A percentile compares a stretch with the other conserved stretches of the same genome.
These are phyloP conservation scores for Aspergillus pseudonomiae DNA, from an alignment of 2,329 filamentous ascomycete species.

Conservation along the genomic window DNA sequence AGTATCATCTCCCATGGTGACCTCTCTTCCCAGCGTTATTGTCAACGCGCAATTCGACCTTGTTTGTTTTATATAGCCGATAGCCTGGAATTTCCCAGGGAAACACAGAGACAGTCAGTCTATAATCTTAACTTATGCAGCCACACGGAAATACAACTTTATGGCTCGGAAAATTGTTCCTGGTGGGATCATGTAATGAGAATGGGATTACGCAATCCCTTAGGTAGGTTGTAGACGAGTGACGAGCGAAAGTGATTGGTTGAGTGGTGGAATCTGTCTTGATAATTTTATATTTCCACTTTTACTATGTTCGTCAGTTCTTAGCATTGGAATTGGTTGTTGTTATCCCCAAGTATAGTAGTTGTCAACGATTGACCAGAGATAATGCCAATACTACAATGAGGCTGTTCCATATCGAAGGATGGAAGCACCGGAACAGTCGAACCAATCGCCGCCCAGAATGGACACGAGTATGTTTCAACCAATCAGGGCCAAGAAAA, in stretches of 20 bases:
- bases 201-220: not conserved
- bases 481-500: conserved; percentile 32
- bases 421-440: not conserved
- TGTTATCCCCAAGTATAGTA: not conserved
- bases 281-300: not conserved
- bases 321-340: not conserved
- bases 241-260: not conserved
- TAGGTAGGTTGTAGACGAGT: not conserved
- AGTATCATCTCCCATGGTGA: not conserved
- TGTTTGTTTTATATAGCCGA: not conserved
- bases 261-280: not conserved
- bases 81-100: not conserved
- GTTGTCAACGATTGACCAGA: not conserved
- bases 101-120: not conserved
- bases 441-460: not conserved
- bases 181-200: not conserved
- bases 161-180: not conserved
- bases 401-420: conserved; percentile 13
- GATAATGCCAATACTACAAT: not conserved
- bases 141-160: not conserved
- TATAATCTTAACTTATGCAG: not conserved
- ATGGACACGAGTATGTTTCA: not conserved
- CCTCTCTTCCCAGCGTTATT: not conserved
- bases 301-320: not conserved
- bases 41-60: not conserved